phyloP scores from a whole-genome alignment of 495 filamentous ascomycete species.

The Lineolata rhizophorae region DNA sequence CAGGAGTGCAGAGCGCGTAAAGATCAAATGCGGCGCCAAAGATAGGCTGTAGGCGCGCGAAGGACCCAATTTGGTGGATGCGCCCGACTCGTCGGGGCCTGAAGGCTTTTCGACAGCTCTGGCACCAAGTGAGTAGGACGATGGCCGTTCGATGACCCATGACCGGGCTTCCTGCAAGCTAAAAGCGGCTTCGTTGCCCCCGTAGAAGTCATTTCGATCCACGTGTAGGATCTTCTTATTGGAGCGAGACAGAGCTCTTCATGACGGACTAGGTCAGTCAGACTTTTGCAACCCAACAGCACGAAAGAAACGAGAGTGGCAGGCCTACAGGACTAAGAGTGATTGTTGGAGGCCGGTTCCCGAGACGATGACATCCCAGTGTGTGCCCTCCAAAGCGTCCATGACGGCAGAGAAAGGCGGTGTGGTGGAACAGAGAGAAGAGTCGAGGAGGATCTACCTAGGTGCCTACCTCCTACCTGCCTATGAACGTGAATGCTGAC shows the following conservation, averaged over 20 bases:
- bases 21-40: constrained; percentile 69
- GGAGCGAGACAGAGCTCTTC: constrained; percentile 83
- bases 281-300: constrained; percentile 18
- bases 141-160: constrained; percentile 32
- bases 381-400: constrained; percentile 58
- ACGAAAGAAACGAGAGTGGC: constrained; percentile 4
- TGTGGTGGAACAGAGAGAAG: constrained; percentile 11
- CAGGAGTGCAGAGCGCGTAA: constrained; percentile 57
- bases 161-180: constrained; percentile 60
- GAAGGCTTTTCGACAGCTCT: no score
- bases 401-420: constrained; percentile 25
- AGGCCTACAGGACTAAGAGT: constrained; percentile 75
- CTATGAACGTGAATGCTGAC: background rate
- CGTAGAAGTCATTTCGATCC: constrained; percentile 76
- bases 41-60: constrained; percentile 67
- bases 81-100: no score
- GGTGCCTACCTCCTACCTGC: background rate
- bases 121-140: background rate
- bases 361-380: constrained; percentile 79
- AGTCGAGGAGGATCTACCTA: constrained; percentile 13
- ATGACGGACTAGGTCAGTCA: constrained; percentile 45
- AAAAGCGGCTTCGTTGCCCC: constrained; percentile 66
- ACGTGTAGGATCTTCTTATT: constrained; percentile 81
- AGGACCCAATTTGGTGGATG: constrained; percentile 28
- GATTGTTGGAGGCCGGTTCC: constrained; percentile 84